phyloP scores from a whole-genome alignment of 768 basidiomycete genomes.

The Hypsizygus marmoreus region DNA sequence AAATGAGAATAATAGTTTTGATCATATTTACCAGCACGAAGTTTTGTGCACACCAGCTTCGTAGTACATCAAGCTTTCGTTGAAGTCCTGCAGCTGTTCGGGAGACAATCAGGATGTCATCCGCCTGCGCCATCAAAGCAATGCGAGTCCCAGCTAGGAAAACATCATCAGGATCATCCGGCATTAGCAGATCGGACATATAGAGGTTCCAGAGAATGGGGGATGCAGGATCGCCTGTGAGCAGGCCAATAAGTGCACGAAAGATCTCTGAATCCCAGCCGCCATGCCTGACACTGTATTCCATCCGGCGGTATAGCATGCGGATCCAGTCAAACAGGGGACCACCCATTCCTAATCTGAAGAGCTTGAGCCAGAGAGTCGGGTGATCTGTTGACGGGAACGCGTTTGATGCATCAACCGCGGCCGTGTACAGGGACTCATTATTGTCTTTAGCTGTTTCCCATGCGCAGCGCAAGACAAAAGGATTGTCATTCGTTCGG shows the following conservation, averaged over 20 bases:
- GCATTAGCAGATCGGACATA: constrained; percentile 20
- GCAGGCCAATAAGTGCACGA: constrained; percentile 19
- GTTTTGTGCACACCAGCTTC: too few species aligned
- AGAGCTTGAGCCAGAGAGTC: constrained; percentile 16
- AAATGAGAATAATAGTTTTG: constrained; percentile 7
- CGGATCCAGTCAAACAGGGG: constrained; percentile 14
- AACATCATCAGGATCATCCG: constrained; percentile 13
- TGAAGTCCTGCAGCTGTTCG: too few species aligned
- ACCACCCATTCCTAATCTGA: not conserved
- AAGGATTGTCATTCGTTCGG: constrained; percentile 18
- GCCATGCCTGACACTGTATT: constrained; percentile 17
- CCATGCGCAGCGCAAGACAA: too few species aligned
- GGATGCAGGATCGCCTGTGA: constrained; percentile 26
- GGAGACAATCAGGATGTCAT: too few species aligned
- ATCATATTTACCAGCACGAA: too few species aligned
- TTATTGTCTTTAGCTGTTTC: too few species aligned
- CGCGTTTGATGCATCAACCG: constrained; percentile 8
- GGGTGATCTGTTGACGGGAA: constrained; percentile 16
- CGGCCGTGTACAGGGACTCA: too few species aligned
- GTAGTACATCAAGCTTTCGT: too few species aligned
- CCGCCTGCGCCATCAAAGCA: constrained; percentile 24
- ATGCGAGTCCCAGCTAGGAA: constrained; percentile 10
- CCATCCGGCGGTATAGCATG: constrained; percentile 15
- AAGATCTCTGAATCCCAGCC: constrained; percentile 13
- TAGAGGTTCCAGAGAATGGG: constrained; percentile 27